Percentiles rank a stretch among this genome's conserved stretches.
Evolutionary conservation across 768 basidiomycete species (phyloP).

Genomic region (Symmetrospora coprosmae): DNA sequence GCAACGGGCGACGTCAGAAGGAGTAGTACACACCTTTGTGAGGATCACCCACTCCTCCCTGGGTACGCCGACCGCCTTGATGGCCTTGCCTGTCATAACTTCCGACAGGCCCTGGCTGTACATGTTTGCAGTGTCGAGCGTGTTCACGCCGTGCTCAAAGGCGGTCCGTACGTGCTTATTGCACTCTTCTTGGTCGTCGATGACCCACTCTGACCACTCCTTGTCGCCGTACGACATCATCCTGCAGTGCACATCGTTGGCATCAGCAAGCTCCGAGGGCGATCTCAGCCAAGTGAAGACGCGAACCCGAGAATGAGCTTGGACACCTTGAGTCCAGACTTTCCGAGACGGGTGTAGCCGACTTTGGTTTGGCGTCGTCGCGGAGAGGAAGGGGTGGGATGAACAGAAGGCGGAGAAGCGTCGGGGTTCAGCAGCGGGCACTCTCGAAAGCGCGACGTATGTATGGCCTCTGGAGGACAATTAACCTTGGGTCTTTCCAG

Average conservation of each 20-base stretch:
- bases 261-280: neutral
- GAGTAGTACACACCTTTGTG: slow-evolving; percentile 47
- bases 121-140: slow-evolving; percentile 44
- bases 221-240: slow-evolving; percentile 25
- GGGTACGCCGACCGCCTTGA: slow-evolving; percentile 54
- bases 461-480: too few species aligned
- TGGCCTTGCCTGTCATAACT: slow-evolving; percentile 54
- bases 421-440: too few species aligned
- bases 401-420: too few species aligned
- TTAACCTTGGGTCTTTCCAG: too few species aligned
- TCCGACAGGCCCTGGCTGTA: slow-evolving; percentile 59
- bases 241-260: too few species aligned
- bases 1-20: neutral
- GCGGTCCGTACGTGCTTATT: slow-evolving; percentile 48
- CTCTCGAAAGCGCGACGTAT: too few species aligned
- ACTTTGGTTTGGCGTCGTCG: too few species aligned
- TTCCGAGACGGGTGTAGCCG: slow-evolving; percentile 41
- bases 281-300: neutral
- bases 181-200: slow-evolving; percentile 42
- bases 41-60: slow-evolving; percentile 62
- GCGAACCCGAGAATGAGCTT: slow-evolving; percentile 49
- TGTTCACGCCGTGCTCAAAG: slow-evolving; percentile 51
- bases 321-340: slow-evolving; percentile 52
- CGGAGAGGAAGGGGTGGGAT: too few species aligned
- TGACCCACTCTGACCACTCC: slow-evolving; percentile 24